A percentile compares a stretch with the other conserved stretches of the same genome.
These are phyloP conservation scores for Dryadomyces quercivorus DNA, from an alignment of 2,329 filamentous ascomycete species.

Conservation along the genomic window DNA sequence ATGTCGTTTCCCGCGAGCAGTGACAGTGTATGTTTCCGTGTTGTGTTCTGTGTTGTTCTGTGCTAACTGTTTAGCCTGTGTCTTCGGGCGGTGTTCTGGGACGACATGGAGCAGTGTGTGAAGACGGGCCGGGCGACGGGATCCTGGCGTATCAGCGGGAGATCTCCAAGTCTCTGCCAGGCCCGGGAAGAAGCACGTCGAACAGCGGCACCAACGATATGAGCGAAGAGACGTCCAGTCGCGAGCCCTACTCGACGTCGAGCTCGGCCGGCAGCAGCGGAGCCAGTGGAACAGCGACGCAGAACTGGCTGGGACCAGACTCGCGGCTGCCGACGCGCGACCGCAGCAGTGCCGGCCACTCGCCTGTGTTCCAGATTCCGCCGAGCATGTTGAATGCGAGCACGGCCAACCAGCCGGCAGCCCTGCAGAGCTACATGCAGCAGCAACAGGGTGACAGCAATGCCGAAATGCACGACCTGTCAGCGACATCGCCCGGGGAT, in stretches of 20 bases:
- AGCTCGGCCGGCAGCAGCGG: slow-evolving; percentile 1
- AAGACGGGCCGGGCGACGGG: slow-evolving; percentile 20
- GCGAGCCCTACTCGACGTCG: slow-evolving; percentile 3
- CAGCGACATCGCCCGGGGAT: slow-evolving; percentile 33
- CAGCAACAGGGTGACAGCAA: slow-evolving; percentile 21
- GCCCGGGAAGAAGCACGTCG: not conserved
- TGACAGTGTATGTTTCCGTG: slow-evolving; percentile 34
- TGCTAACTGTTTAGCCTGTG: slow-evolving; percentile 12
- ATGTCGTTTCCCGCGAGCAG: slow-evolving; percentile 39
- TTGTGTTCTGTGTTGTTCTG: not conserved
- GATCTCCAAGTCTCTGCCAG: slow-evolving; percentile 4
- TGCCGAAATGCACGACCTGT: slow-evolving; percentile 31
- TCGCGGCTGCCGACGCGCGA: slow-evolving; percentile 22
- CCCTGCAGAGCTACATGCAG: slow-evolving; percentile 22
- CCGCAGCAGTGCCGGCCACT: slow-evolving; percentile 13
- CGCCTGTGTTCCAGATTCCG: slow-evolving; percentile 8
- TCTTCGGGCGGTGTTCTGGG: not conserved
- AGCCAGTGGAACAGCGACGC: not conserved
- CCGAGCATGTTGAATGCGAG: not conserved
- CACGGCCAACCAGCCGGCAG: not conserved
- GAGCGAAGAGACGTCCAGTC: not conserved
- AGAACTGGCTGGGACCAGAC: slow-evolving; percentile 26
- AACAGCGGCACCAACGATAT: slow-evolving; percentile 1
- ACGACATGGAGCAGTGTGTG: slow-evolving; percentile 9
- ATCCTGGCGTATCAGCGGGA: slow-evolving; percentile 26